Evolutionary conservation across 108 stramenopile species (phyloP).

Genomic region (Bacterosira constricta): DNA sequence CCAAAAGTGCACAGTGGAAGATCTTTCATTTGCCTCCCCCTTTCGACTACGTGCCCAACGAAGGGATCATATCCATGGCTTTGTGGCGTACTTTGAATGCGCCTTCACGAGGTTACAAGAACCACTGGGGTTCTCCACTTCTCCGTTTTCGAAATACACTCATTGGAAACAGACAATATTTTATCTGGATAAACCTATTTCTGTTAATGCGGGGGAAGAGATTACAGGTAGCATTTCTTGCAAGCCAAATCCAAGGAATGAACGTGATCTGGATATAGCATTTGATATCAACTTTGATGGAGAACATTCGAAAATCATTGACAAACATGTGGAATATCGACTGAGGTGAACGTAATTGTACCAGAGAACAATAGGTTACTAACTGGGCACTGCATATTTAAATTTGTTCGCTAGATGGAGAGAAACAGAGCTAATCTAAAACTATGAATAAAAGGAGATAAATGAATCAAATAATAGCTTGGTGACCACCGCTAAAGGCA

Average conservation of each 20-base stretch:
- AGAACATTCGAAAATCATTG: conserved; percentile 44
- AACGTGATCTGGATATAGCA: conserved; percentile 78
- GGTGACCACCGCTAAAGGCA: no score
- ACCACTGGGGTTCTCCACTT: conserved; percentile 95
- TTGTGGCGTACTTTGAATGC: conserved; percentile 96
- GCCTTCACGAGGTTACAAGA: conserved; percentile 93
- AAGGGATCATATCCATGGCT: conserved; percentile 90
- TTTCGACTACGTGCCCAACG: conserved; percentile 76
- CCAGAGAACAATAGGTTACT: neutral
- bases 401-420: neutral
- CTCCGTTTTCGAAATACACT: conserved; percentile 92
- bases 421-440: no score
- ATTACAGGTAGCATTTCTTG: conserved; percentile 66
- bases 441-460: no score
- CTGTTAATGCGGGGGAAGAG: conserved; percentile 69
- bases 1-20: conserved; percentile 87
- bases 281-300: conserved; percentile 64
- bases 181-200: conserved; percentile 65
- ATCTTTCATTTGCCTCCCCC: conserved; percentile 76
- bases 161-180: conserved; percentile 99
- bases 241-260: conserved; percentile 71
- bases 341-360: conserved; percentile 48
- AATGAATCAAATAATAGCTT: no score
- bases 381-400: neutral
- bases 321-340: conserved; percentile 61